Evolutionary conservation across 805 yeast genomes (phyloP).

Genomic region (Wickerhamiella cacticola): DNA sequence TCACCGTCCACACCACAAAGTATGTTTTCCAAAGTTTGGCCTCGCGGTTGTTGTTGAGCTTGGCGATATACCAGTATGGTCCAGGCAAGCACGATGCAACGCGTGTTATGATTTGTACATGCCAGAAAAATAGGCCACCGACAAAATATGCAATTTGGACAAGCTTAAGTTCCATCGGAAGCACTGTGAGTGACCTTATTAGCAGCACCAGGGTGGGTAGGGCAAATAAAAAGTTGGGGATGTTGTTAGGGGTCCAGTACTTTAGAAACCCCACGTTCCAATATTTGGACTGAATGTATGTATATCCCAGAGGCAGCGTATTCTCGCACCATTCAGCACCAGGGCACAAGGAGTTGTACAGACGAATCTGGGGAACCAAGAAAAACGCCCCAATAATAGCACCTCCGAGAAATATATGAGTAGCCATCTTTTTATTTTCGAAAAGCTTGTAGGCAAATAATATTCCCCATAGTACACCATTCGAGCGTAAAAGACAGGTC

Average conservation of each 20-base stretch:
- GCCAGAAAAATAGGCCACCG: slow-evolving; percentile 51
- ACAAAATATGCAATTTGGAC: slow-evolving; percentile 34
- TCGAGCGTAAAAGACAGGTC: slow-evolving; percentile 59
- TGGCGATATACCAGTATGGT: slow-evolving; percentile 58
- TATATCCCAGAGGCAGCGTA: slow-evolving; percentile 46
- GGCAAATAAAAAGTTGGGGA: slow-evolving; percentile 73
- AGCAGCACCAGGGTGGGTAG: slow-evolving; percentile 50
- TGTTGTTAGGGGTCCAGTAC: slow-evolving; percentile 72
- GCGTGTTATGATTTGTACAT: slow-evolving; percentile 77
- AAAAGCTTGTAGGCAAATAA: slow-evolving; percentile 48
- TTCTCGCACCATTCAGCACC: slow-evolving; percentile 65
- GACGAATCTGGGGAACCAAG: slow-evolving; percentile 37
- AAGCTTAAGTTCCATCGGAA: slow-evolving; percentile 17
- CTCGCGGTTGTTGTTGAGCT: slow-evolving; percentile 23
- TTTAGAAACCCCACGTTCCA: slow-evolving; percentile 76
- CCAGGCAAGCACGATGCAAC: slow-evolving; percentile 67
- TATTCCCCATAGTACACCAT: slow-evolving; percentile 61
- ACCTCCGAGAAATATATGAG: slow-evolving; percentile 43
- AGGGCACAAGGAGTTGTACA: slow-evolving; percentile 56
- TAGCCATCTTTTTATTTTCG: slow-evolving; percentile 1
- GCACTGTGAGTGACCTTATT: slow-evolving; percentile 31
- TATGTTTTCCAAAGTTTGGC: slow-evolving; percentile 37
- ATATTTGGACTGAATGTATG: slow-evolving; percentile 63
- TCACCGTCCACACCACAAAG: slow-evolving; percentile 48
- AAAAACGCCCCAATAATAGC: slow-evolving; percentile 38